Percentiles rank a stretch among this genome's conserved stretches.
phyloP scores from a whole-genome alignment of 305 asterid genomes.

The Striga hermonthica region DNA sequence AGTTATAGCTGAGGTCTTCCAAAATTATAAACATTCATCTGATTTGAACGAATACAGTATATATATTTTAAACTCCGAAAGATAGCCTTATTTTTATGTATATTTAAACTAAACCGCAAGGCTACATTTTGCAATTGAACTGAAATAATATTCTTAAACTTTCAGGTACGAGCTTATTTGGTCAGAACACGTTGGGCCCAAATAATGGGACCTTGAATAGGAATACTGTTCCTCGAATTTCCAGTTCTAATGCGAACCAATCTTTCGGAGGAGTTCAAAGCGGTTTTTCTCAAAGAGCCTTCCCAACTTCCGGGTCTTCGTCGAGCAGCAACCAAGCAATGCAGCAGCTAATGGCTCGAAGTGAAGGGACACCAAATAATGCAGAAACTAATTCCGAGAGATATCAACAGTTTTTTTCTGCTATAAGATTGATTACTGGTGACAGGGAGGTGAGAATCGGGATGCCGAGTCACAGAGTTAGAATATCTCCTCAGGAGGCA shows the following conservation, averaged over 20 bases:
- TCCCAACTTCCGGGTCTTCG: conserved; percentile 44
- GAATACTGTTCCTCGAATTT: conserved; percentile 37
- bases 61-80: no score
- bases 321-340: conserved; percentile 41
- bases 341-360: conserved; percentile 28
- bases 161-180: conserved; percentile 40
- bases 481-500: conserved; percentile 41
- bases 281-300: conserved; percentile 42
- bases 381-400: conserved; percentile 40
- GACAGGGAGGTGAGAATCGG: conserved; percentile 45
- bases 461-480: conserved; percentile 41
- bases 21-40: no score
- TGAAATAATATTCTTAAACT: background rate
- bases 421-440: conserved; percentile 35
- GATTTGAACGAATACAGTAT: no score
- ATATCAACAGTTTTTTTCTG: conserved; percentile 36
- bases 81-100: no score
- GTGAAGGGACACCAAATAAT: conserved; percentile 43
- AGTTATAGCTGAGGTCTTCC: no score
- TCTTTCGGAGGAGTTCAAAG: conserved; percentile 48
- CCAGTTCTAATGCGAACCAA: conserved; percentile 34
- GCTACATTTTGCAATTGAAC: conserved; percentile 5
- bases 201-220: conserved; percentile 31
- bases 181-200: conserved; percentile 34
- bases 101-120: background rate